A percentile compares a stretch with the other conserved stretches of the same genome.
Conservation (phyloP, 345 rosid genomes). For the Raphanus raphanistrum region DNA sequence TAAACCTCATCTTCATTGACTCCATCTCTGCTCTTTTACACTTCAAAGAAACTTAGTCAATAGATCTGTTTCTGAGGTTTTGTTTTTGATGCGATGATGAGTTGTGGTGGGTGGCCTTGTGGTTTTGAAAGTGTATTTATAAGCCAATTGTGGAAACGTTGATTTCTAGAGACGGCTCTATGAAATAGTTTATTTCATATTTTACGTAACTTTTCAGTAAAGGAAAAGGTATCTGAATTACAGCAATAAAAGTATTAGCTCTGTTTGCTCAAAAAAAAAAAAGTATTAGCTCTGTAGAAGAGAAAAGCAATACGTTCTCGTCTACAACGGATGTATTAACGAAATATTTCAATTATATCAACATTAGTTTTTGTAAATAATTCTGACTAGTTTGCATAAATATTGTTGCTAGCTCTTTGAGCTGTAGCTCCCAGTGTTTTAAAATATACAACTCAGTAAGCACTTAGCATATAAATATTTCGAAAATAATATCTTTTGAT, state of each 20-base stretch:
- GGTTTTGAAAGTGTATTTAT: conserved; percentile 31
- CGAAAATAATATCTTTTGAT: not conserved
- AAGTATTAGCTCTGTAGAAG: not conserved
- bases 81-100: conserved; percentile 12
- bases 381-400: not conserved
- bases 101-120: conserved; percentile 23
- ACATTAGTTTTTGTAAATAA: not conserved
- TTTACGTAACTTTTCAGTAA: conserved; percentile 28
- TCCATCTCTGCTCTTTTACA: conserved; percentile 20
- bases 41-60: conserved; percentile 12
- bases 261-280: no score
- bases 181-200: conserved; percentile 1
- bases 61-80: not conserved
- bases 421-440: not conserved
- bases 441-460: not conserved
- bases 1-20: conserved; percentile 38
- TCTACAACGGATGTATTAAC: not conserved
- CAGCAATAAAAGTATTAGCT: not conserved
- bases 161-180: conserved; percentile 15
- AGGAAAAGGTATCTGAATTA: conserved; percentile 29
- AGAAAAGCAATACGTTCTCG: not conserved
- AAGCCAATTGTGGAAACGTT: conserved; percentile 6
- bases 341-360: not conserved
- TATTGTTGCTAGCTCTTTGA: not conserved
- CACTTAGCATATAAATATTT: not conserved